A percentile compares a stretch with the other conserved stretches of the same genome.
Evolutionary conservation across 805 yeast genomes (phyloP).

Genomic region (Zygosaccharomyces bisporus): DNA sequence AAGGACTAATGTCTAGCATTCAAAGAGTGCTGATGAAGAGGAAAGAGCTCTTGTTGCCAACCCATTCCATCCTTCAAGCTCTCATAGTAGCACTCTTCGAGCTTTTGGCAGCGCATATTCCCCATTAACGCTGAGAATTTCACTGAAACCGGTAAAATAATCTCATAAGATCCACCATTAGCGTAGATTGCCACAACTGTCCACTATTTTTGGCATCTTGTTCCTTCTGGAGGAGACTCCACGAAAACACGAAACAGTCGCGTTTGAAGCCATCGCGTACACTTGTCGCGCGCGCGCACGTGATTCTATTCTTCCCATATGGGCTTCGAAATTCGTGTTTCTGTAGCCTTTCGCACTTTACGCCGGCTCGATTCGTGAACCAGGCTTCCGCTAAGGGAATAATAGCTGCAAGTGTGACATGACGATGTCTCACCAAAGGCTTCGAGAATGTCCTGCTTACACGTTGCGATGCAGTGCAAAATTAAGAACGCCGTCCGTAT

Average conservation of each 20-base stretch:
- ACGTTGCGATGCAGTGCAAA: neutral
- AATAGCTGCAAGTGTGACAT: neutral
- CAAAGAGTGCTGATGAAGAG: neutral
- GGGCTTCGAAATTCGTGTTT: neutral
- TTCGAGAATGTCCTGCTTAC: constrained; percentile 1
- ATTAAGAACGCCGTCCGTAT: neutral
- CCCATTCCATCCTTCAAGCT: neutral
- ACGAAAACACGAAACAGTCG: constrained; percentile 8
- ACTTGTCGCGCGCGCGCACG: neutral
- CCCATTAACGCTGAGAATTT: constrained; percentile 4
- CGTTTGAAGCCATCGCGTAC: neutral
- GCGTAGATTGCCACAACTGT: constrained; percentile 5
- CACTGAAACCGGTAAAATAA: constrained; percentile 6
- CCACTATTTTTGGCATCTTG: constrained; percentile 7
- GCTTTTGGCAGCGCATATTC: constrained; percentile 5
- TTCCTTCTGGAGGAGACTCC: neutral
- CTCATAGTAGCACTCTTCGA: neutral
- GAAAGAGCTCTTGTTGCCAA: neutral
- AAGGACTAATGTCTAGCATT: neutral
- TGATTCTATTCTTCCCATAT: neutral
- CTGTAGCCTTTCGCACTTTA: neutral
- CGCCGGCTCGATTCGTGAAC: neutral
- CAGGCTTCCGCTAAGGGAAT: neutral
- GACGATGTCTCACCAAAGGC: neutral
- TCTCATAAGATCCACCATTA: constrained; percentile 1